Conservation (phyloP, 2,329 filamentous ascomycete species). For the Esteya vermicola region DNA sequence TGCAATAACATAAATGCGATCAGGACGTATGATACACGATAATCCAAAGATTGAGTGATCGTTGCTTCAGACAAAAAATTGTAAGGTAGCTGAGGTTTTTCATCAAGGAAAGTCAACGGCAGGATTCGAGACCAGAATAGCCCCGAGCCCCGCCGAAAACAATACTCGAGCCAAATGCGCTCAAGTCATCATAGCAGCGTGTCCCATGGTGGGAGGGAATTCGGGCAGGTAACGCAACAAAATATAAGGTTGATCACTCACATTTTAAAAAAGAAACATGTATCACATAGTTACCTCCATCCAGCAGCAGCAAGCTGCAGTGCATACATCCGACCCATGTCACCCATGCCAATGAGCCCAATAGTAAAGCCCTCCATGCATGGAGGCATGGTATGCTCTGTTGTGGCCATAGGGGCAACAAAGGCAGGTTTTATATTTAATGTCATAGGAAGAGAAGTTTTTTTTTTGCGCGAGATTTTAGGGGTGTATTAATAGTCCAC, state of each 20-base stretch:
- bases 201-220: not conserved
- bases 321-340: slow-evolving; percentile 99
- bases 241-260: not conserved
- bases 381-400: slow-evolving; percentile 4
- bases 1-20: too few species aligned
- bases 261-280: not conserved
- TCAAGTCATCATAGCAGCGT: slow-evolving; percentile 83
- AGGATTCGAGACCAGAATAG: slow-evolving; percentile 59
- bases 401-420: slow-evolving; percentile 3
- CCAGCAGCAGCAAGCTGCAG: slow-evolving; percentile 75
- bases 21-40: too few species aligned
- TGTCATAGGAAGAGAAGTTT: not conserved
- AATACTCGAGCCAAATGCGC: slow-evolving; percentile 99
- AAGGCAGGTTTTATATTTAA: not conserved
- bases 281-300: slow-evolving; percentile 66
- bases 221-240: not conserved
- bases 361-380: slow-evolving; percentile 58
- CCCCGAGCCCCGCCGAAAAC: slow-evolving; percentile 43
- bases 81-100: slow-evolving; percentile 97
- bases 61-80: slow-evolving; percentile 65
- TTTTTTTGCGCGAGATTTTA: too few species aligned
- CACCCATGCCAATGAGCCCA: slow-evolving; percentile 96
- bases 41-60: too few species aligned
- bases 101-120: slow-evolving; percentile 79
- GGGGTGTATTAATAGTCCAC: not conserved